Percentiles rank a stretch among this genome's conserved stretches.
These are phyloP conservation scores for Penicillium crystallinum DNA, from an alignment of 495 filamentous ascomycete species.

Conservation along the genomic window DNA sequence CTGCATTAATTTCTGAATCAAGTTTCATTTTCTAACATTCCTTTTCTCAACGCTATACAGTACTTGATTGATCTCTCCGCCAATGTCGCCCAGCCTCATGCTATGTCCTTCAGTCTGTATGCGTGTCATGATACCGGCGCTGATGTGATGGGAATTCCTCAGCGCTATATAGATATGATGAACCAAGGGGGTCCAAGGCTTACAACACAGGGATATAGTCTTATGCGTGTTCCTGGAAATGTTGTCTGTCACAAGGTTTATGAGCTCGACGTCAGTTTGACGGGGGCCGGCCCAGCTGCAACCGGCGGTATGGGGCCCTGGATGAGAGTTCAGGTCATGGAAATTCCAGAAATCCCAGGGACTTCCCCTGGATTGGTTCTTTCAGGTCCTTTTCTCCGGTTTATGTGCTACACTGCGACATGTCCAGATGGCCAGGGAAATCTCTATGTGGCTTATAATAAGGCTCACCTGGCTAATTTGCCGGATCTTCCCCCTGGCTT, in stretches of 20 bases:
- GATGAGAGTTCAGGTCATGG: background rate
- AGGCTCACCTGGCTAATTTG: background rate
- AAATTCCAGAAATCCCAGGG: background rate
- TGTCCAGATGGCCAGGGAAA: background rate
- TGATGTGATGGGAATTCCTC: background rate
- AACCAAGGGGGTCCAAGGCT: background rate
- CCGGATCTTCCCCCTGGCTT: background rate
- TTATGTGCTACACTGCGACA: background rate
- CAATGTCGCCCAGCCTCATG: too few relatives aligned
- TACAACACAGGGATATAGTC: background rate
- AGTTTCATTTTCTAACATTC: background rate
- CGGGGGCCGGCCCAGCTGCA: background rate
- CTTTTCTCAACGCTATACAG: background rate
- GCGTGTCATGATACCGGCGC: constrained; percentile 2
- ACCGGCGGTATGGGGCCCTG: background rate
- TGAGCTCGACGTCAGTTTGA: background rate
- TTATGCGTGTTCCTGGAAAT: background rate
- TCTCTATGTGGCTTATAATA: background rate
- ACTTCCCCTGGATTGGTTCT: background rate
- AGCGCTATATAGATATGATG: background rate
- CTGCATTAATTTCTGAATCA: background rate
- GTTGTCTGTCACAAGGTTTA: background rate
- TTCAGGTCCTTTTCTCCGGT: background rate
- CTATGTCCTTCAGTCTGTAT: too few relatives aligned
- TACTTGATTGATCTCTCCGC: background rate